These are phyloP conservation scores for Phytophthora megakarya DNA, from an alignment of 352 stramenopile genomes.

Conservation along the genomic window DNA sequence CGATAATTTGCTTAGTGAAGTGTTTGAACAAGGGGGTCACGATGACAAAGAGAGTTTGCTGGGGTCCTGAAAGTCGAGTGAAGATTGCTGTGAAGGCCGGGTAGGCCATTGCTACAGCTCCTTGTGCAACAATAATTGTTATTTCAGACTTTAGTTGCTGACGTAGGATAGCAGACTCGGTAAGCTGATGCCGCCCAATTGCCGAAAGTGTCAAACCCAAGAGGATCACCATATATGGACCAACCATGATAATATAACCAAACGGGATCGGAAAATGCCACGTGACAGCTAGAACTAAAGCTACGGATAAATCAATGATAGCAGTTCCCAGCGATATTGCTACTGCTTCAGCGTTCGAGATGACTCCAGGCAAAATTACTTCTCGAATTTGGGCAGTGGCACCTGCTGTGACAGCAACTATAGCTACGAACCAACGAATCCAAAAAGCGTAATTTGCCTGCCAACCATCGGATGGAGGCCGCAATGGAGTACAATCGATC, in stretches of 20 bases:
- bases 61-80: background rate
- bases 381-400: conserved; percentile 14
- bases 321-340: conserved; percentile 11
- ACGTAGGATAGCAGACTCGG: conserved; percentile 3
- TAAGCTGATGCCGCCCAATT: background rate
- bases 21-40: conserved; percentile 26
- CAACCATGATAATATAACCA: conserved; percentile 11
- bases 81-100: conserved; percentile 26
- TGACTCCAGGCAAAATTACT: conserved; percentile 13
- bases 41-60: conserved; percentile 16
- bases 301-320: background rate
- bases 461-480: conserved; percentile 8
- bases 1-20: conserved; percentile 23
- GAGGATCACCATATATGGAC: conserved; percentile 15
- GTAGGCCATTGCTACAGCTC: conserved; percentile 22
- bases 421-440: conserved; percentile 19
- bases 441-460: conserved; percentile 30
- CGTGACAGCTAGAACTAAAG: conserved; percentile 3
- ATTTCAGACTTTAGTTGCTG: conserved; percentile 14
- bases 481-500: conserved; percentile 11
- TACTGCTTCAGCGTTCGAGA: conserved; percentile 5
- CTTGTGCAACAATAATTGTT: conserved; percentile 19
- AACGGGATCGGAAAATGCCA: conserved; percentile 38
- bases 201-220: conserved; percentile 7
- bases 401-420: conserved; percentile 10